Base-by-base conservation (phyloP, 371 early-diverging fungal species). In the Capillidium rhysosporum region DNA sequence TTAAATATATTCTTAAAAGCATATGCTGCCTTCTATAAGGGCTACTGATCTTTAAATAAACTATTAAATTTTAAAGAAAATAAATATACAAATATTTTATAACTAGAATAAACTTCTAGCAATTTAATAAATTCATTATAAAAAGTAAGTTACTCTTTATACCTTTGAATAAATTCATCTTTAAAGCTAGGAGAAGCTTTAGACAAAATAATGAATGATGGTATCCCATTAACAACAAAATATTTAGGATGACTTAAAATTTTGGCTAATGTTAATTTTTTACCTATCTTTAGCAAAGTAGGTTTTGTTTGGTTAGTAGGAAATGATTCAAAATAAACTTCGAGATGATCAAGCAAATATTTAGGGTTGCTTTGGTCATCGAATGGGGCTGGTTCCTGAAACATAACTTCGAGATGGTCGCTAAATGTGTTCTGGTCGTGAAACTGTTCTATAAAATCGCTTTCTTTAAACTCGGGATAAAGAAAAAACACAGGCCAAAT, bases 381-480 rank as follows among this genome's bases (percentile, higher is more conserved):
- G 92, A 93, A 94, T 12, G 78, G 78, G 10, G 83, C 81, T 9
- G 79, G 75, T 26, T 84, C 73, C 43, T 75, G 82, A 63, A 94
- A 84, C 66, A 97, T 86, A 40, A 78, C 65, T 40, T 76, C 72
- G 28, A 97, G 59, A 61, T 92, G 92, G 55, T 89, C 91, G 43
- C 66, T 57, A 57, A 97, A 84, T 20, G 89, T 76, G 56, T 75
- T 70, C 14, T 71, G 65, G 64, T 95, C 96, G 63, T 88, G 71
- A 59, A 89, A 91, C 23, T 72, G 67, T 56, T 81, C 76, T 49
- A 97, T 86, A 56, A 88, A 77, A 63, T 97, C 97, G 2, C 86
- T 84, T 60, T 95, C 82, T 57, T 81, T 80, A 63, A 79, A 72
- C 63, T 95, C 93, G 2, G 97, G 97, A 65, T 97, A 97, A 64